These are phyloP conservation scores for Myriosclerotinia duriaeana DNA, from an alignment of 2,329 filamentous ascomycete species.

Conservation along the genomic window DNA sequence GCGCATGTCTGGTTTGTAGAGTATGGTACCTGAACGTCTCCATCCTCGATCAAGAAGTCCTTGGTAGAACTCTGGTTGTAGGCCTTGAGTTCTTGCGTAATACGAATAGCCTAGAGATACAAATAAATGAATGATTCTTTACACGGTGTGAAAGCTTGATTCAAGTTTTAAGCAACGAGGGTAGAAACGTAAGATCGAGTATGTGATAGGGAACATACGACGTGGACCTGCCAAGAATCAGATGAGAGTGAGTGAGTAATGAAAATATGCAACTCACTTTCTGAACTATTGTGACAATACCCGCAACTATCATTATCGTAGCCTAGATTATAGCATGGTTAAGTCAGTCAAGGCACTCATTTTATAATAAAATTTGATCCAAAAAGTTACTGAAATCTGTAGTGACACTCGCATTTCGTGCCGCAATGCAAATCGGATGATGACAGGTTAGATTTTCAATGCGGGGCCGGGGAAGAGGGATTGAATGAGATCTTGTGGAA, in stretches of 20 bases:
- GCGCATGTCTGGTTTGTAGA: conserved; percentile 77
- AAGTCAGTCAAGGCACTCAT: conserved; percentile 17
- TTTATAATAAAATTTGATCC: neutral
- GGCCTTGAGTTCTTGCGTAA: conserved; percentile 61
- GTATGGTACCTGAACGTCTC: conserved; percentile 68
- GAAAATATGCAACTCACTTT: conserved; percentile 36
- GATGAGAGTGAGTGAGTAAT: neutral
- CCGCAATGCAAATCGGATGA: conserved; percentile 4
- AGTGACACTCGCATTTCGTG: conserved; percentile 9
- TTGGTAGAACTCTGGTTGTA: conserved; percentile 70
- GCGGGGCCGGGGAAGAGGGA: conserved; percentile 8
- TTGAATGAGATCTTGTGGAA: neutral
- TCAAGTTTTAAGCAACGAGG: neutral
- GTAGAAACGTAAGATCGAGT: neutral
- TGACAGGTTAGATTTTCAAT: neutral
- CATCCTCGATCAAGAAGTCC: conserved; percentile 71
- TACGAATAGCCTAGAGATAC: conserved; percentile 61
- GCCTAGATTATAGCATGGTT: conserved; percentile 28
- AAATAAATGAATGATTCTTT: neutral
- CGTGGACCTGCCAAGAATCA: conserved; percentile 5
- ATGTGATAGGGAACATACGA: neutral
- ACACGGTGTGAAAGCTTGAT: neutral
- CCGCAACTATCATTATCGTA: conserved; percentile 38
- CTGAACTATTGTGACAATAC: conserved; percentile 37
- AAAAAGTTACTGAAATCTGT: conserved; percentile 15